A percentile compares a stretch with the other conserved stretches of the same genome.
Evolutionary conservation across 1,139 yeast genomes (phyloP).

Genomic region (Candida tropicalis): DNA sequence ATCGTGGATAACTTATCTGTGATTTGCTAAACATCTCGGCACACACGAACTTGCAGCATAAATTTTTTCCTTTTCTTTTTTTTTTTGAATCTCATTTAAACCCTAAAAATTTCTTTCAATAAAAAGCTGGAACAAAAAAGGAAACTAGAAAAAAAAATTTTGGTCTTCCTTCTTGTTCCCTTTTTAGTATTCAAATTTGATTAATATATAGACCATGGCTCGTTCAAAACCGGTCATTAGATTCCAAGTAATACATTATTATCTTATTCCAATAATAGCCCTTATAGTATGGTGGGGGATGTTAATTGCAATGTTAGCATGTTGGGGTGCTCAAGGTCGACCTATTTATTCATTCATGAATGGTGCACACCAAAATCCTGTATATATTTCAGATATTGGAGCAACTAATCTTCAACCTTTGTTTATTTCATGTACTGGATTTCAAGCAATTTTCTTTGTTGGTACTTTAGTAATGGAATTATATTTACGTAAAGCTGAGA

Average conservation of each 20-base stretch:
- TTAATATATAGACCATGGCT: too few relatives aligned
- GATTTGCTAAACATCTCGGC: too few relatives aligned
- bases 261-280: conserved; percentile 33
- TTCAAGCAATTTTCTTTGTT: conserved; percentile 77
- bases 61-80: too few relatives aligned
- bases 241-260: conserved; percentile 38
- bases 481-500: conserved; percentile 37
- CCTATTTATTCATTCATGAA: conserved; percentile 67
- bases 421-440: conserved; percentile 77
- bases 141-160: neutral
- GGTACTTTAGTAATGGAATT: conserved; percentile 65
- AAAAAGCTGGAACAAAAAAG: too few relatives aligned
- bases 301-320: conserved; percentile 40
- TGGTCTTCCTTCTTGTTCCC: neutral
- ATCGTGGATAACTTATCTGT: too few relatives aligned
- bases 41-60: too few relatives aligned
- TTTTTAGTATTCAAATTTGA: too few relatives aligned
- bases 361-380: conserved; percentile 49
- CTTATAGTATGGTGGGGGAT: conserved; percentile 44
- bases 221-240: conserved; percentile 17
- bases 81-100: too few relatives aligned
- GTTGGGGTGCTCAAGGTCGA: conserved; percentile 77
- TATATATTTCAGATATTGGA: conserved; percentile 81
- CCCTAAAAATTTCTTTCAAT: too few relatives aligned
- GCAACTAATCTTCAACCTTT: conserved; percentile 84